Evolutionary conservation across 805 yeast species (phyloP), one percentile per base, ranked within the genome.

Genomic region (Lachancea fermentati): DNA sequence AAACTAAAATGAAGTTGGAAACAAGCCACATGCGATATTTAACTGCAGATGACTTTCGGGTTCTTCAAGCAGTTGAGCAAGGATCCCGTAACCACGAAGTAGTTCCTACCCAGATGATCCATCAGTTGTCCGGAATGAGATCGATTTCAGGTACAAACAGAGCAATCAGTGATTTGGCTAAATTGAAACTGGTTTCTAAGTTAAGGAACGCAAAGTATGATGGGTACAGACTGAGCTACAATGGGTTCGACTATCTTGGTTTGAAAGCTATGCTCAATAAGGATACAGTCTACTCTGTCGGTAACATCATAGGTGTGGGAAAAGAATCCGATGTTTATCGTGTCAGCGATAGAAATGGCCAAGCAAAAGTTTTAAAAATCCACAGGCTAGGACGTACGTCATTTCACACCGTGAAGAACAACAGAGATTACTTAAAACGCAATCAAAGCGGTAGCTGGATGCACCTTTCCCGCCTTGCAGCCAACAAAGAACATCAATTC

Each of bases 311-410:
- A 51, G 98, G 97, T 44, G 96, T 93, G 37, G 98, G 98, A 54
- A 93, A 93, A 58, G 98, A 93, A 63, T 88, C 97, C 2, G 98
- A 93, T 66, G 89, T 93, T 54, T 87, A 83, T 61, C 74, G 89
- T 9, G 89, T 85, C 1, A 79, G 81, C 42, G 89, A 83, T 54
- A 67, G 72, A 9, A 57, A 73, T 15, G 93, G 91, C 1, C 52
- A 57, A n/a, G 75, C 77, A 39, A 75, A 76, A 52, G 96, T 89
- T 13, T 65, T 93, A 57, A 93, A 93, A 62, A 82, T 93, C 29
- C 97, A 89, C 63, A 75, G 98, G 50, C 70, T 93, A 44, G 99
- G 99, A 25, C 78, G 98, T 58, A 85, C 91, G 1, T 88, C 97
- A 4, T 93, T 93, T 66, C 77, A 83, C 49, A 84, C 95, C 0